Conservation (phyloP, 2,329 filamentous ascomycete genomes). For the Nothophoma quercina region DNA sequence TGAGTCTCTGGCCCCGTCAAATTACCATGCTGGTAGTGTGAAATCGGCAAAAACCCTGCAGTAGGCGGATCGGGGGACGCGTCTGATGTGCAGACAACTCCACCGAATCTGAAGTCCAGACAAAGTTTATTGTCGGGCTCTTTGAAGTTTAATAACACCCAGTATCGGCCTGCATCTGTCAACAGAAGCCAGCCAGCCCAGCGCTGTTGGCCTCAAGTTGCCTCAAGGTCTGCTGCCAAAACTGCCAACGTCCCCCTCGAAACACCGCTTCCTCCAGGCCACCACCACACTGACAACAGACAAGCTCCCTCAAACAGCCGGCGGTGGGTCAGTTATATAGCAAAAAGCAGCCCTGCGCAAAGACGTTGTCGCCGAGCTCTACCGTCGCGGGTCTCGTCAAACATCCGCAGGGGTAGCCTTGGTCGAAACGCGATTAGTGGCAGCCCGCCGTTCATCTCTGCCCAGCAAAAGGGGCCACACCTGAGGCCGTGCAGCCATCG, state of each 20-base stretch:
- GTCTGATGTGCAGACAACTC: slow-evolving; percentile 5
- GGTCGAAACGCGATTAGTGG: slow-evolving; percentile 19
- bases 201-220: not conserved
- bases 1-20: not conserved
- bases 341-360: slow-evolving; percentile 17
- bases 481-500: slow-evolving; percentile 33
- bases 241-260: slow-evolving; percentile 7
- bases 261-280: slow-evolving; percentile 7
- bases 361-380: slow-evolving; percentile 20
- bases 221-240: slow-evolving; percentile 13
- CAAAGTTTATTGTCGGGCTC: slow-evolving; percentile 14
- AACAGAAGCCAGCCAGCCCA: slow-evolving; percentile 9
- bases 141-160: slow-evolving; percentile 8
- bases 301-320: slow-evolving; percentile 13
- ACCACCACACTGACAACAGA: slow-evolving; percentile 1
- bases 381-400: slow-evolving; percentile 24
- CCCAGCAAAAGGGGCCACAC: slow-evolving; percentile 41
- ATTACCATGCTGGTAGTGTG: slow-evolving; percentile 5
- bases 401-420: slow-evolving; percentile 25
- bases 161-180: slow-evolving; percentile 2
- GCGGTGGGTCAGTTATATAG: slow-evolving; percentile 15
- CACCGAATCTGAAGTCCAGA: slow-evolving; percentile 11
- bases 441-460: slow-evolving; percentile 32
- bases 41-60: slow-evolving; percentile 10
- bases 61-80: slow-evolving; percentile 2